Evolutionary conservation across 345 rosid genomes (phyloP).

Genomic region (Hibiscus tridactylites): DNA sequence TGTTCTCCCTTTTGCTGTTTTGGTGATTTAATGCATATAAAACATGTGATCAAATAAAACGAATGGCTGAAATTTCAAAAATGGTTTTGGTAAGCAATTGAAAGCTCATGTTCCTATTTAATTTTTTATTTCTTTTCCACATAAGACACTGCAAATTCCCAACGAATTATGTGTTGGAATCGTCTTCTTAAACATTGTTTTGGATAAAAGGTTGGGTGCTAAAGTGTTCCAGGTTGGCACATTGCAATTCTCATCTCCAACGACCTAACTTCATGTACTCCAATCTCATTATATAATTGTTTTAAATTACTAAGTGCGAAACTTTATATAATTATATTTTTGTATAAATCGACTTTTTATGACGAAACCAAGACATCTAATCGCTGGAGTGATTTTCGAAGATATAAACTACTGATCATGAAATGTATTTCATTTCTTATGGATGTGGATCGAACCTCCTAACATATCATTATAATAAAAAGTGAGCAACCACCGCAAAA

Average conservation of each 20-base stretch:
- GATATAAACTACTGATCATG: too few relatives aligned
- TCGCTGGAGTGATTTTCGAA: too few relatives aligned
- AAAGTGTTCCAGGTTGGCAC: conserved; percentile 9
- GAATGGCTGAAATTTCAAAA: conserved; percentile 15
- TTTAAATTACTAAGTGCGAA: too few relatives aligned
- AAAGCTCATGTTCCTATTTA: background rate
- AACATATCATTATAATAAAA: too few relatives aligned
- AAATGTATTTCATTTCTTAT: too few relatives aligned
- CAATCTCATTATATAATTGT: background rate
- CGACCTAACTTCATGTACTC: background rate
- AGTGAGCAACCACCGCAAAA: too few relatives aligned
- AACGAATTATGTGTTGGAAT: conserved; percentile 4
- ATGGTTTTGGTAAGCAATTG: background rate
- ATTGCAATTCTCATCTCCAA: conserved; percentile 6
- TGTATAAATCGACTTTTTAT: too few relatives aligned
- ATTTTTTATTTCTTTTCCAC: conserved; percentile 5
- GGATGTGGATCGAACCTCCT: too few relatives aligned
- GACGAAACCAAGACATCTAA: too few relatives aligned
- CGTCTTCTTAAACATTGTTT: background rate
- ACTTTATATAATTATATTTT: too few relatives aligned
- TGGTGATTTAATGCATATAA: conserved; percentile 14
- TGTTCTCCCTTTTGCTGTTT: background rate
- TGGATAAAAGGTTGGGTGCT: conserved; percentile 13
- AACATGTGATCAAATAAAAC: conserved; percentile 31
- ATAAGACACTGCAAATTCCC: conserved; percentile 16